A percentile compares a stretch with the other conserved stretches of the same genome.
Conservation (phyloP, 148 eudicot genomes). For the Persicaria tinctoria region DNA sequence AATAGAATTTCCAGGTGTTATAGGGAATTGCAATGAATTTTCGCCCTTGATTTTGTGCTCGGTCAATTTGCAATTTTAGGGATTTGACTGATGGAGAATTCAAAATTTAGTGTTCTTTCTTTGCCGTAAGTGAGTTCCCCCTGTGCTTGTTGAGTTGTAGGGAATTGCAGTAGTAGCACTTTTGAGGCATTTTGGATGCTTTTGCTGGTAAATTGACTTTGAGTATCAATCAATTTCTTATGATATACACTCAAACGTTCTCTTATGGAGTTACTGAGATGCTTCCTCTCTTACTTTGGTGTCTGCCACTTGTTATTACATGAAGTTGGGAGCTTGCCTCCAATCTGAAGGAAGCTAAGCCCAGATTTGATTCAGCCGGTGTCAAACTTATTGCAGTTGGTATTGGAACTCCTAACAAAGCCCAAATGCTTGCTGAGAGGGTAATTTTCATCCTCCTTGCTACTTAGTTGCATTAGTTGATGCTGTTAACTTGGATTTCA, state of each 20-base stretch:
- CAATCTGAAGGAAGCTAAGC: conserved; percentile 48
- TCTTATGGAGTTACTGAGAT: too few relatives aligned
- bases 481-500: background rate
- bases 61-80: background rate
- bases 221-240: background rate
- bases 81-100: too few relatives aligned
- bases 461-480: background rate
- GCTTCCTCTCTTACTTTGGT: conserved; percentile 5
- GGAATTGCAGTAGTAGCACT: conserved; percentile 87
- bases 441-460: conserved; percentile 21
- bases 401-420: conserved; percentile 77
- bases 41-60: background rate
- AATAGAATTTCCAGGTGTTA: background rate
- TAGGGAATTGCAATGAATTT: too few relatives aligned
- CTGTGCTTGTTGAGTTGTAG: conserved; percentile 24
- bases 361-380: conserved; percentile 68
- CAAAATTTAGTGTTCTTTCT: too few relatives aligned
- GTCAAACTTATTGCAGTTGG: conserved; percentile 97
- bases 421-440: conserved; percentile 73
- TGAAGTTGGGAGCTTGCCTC: conserved; percentile 90
- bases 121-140: background rate
- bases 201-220: conserved; percentile 53
- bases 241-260: background rate
- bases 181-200: conserved; percentile 89
- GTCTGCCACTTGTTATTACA: background rate